A percentile compares a stretch with the other conserved stretches of the same genome.
Conservation (phyloP, 495 filamentous ascomycete species). For the Aspergillus egyptiacus region DNA sequence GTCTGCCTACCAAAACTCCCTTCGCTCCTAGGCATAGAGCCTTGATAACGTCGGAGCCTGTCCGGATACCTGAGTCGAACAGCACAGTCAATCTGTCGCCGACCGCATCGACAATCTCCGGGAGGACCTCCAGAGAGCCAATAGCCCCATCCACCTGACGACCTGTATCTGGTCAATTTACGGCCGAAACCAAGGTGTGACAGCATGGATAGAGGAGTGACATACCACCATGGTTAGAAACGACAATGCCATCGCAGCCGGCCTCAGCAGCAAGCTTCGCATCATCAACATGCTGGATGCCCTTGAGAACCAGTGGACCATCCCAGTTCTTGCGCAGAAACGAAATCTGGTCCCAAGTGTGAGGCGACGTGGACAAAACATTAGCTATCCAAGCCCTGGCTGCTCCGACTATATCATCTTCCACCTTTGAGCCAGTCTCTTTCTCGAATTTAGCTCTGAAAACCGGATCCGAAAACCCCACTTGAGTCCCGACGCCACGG, state of each 20-base stretch:
- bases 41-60: constrained; percentile 66
- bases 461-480: constrained; percentile 53
- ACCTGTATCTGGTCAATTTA: constrained; percentile 25
- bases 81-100: constrained; percentile 51
- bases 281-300: constrained; percentile 47
- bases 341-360: constrained; percentile 54
- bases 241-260: constrained; percentile 49
- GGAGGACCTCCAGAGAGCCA: constrained; percentile 57
- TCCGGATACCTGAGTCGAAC: constrained; percentile 60
- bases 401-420: constrained; percentile 44
- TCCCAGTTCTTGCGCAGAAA: constrained; percentile 55
- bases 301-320: constrained; percentile 49
- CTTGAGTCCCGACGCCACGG: constrained; percentile 37
- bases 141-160: constrained; percentile 63
- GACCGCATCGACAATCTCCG: constrained; percentile 56
- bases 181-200: background rate
- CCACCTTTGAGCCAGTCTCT: constrained; percentile 39
- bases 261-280: constrained; percentile 40
- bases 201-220: background rate
- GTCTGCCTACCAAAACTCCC: constrained; percentile 82
- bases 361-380: constrained; percentile 45
- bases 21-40: constrained; percentile 82
- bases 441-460: constrained; percentile 52
- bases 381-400: constrained; percentile 44
- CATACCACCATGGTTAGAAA: constrained; percentile 51